phyloP scores from a whole-genome alignment of 2,329 filamentous ascomycete species.

The Aspergillus awamori region DNA sequence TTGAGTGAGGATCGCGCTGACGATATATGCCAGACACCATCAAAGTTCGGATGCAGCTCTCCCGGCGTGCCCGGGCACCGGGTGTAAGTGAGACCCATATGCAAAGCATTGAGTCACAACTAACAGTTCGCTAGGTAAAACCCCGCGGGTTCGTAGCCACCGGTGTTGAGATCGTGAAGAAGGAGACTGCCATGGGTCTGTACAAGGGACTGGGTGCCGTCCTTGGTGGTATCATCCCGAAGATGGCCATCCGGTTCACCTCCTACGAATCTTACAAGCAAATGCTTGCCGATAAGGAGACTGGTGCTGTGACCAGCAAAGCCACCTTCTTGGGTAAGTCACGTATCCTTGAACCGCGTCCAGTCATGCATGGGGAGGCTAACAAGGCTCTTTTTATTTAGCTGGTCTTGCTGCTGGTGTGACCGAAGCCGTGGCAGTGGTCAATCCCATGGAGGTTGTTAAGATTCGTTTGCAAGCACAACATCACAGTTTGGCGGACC shows the following conservation, averaged over 20 bases:
- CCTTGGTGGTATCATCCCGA: slow-evolving; percentile 92
- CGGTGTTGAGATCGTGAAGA: slow-evolving; percentile 80
- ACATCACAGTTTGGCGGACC: slow-evolving; percentile 96
- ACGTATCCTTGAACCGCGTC: background rate
- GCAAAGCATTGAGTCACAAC: slow-evolving; percentile 5
- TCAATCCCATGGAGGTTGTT: slow-evolving; percentile 98
- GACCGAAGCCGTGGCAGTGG: slow-evolving; percentile 93
- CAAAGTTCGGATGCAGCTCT: slow-evolving; percentile 99
- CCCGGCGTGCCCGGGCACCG: slow-evolving; percentile 76
- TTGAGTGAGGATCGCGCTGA: slow-evolving; percentile 24
- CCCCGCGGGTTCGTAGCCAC: slow-evolving; percentile 86
- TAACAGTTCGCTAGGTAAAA: slow-evolving; percentile 55
- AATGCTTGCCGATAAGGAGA: slow-evolving; percentile 68
- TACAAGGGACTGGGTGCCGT: slow-evolving; percentile 99
- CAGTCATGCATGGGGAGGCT: background rate
- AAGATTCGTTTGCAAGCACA: slow-evolving; percentile 98
- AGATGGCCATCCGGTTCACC: slow-evolving; percentile 99
- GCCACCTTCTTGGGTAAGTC: slow-evolving; percentile 70
- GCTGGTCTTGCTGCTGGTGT: slow-evolving; percentile 90
- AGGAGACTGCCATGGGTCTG: slow-evolving; percentile 87
- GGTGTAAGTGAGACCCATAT: slow-evolving; percentile 59
- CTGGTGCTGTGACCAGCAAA: slow-evolving; percentile 68
- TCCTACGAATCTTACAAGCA: slow-evolving; percentile 97
- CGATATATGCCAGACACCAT: slow-evolving; percentile 71
- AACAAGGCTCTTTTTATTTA: slow-evolving; percentile 32